These are phyloP conservation scores for Medicago lupulina DNA, from an alignment of 306 rosid species.

Conservation along the genomic window DNA sequence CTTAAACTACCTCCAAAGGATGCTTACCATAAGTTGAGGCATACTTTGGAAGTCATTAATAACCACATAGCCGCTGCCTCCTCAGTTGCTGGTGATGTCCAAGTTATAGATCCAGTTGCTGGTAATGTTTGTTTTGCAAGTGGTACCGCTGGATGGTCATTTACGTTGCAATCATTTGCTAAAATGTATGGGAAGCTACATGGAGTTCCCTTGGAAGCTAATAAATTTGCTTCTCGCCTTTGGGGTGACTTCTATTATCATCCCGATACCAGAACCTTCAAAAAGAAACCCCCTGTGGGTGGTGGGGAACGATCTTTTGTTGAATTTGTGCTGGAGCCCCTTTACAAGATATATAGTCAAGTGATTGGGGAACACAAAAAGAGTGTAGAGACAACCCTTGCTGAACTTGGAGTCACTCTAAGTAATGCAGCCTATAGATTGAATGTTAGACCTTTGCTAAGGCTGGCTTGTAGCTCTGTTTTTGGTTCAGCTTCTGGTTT, in stretches of 20 bases:
- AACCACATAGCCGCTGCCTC: constrained; percentile 85
- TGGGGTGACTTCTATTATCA: constrained; percentile 95
- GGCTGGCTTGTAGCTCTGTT: constrained; percentile 97
- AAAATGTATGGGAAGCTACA: constrained; percentile 86
- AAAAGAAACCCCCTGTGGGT: constrained; percentile 80
- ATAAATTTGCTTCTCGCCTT: constrained; percentile 85
- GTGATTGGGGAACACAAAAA: constrained; percentile 98
- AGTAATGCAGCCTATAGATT: constrained; percentile 94
- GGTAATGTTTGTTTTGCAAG: constrained; percentile 98
- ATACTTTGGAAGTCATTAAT: constrained; percentile 90
- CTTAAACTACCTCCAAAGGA: constrained; percentile 95
- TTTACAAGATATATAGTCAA: constrained; percentile 93
- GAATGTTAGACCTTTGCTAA: constrained; percentile 91
- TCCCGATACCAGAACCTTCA: constrained; percentile 77
- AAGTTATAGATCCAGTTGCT: constrained; percentile 84
- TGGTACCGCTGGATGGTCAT: constrained; percentile 98
- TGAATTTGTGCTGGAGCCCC: constrained; percentile 90
- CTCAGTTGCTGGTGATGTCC: constrained; percentile 89
- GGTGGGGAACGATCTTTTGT: constrained; percentile 98
- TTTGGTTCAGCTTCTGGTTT: constrained; percentile 91
- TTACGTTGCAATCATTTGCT: constrained; percentile 92
- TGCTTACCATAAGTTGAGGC: constrained; percentile 93
- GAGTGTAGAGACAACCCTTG: constrained; percentile 98
- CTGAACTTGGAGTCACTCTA: constrained; percentile 89
- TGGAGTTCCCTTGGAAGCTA: constrained; percentile 78